These are phyloP conservation scores for Trichocladium antarcticum DNA, from an alignment of 495 filamentous ascomycete genomes.

Conservation along the genomic window DNA sequence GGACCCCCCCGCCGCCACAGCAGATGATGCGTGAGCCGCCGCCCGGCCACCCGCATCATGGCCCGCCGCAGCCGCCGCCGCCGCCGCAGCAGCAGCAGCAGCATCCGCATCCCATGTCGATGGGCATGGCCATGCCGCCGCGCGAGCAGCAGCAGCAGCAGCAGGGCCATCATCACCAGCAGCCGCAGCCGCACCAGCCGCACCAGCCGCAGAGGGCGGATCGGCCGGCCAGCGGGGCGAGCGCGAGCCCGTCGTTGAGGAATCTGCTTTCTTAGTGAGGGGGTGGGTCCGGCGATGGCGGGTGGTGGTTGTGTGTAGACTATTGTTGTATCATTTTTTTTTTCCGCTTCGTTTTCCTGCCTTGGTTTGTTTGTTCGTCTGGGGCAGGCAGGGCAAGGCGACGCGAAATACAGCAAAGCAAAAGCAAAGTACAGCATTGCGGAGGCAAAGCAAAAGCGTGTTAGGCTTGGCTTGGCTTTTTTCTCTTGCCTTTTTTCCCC, in stretches of 20 bases:
- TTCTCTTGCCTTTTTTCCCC: background rate
- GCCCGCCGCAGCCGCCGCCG: background rate
- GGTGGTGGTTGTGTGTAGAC: background rate
- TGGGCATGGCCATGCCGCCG: no score
- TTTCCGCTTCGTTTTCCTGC: background rate
- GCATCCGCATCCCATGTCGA: background rate
- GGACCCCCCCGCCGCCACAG: conserved; percentile 25
- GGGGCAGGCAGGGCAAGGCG: background rate
- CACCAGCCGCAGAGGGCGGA: conserved; percentile 20
- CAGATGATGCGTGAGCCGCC: conserved; percentile 21
- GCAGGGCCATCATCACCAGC: no score
- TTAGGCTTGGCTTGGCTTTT: background rate
- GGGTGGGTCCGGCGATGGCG: background rate
- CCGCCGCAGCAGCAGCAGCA: background rate
- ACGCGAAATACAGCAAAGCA: background rate
- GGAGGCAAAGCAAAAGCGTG: background rate
- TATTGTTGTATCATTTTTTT: background rate
- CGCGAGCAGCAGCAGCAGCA: no score
- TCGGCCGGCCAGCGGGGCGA: conserved; percentile 49
- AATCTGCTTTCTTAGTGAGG: conserved; percentile 53
- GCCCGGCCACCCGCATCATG: background rate
- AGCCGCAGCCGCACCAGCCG: background rate
- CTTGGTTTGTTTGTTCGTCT: background rate
- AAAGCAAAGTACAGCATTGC: no score
- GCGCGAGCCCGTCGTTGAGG: conserved; percentile 63